Conservation (phyloP, 2,329 filamentous ascomycete species). For the Phoma sp. region DNA sequence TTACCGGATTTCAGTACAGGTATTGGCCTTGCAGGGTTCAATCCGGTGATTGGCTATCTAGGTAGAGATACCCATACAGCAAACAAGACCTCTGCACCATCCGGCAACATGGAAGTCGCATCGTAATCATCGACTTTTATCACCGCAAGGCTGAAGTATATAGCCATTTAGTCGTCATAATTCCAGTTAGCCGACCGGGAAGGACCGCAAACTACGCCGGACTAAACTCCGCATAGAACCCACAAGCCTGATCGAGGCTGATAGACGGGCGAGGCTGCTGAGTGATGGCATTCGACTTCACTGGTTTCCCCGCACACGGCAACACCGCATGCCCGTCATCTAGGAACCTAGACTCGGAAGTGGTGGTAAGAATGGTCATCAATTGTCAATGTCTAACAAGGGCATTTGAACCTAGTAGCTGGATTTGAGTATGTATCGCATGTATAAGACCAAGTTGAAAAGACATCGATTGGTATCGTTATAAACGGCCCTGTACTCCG, state of each 20-base stretch:
- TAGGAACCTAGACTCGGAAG: background rate
- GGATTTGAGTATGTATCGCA: background rate
- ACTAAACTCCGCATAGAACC: conserved; percentile 8
- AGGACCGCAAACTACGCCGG: conserved; percentile 9
- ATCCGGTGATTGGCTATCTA: background rate
- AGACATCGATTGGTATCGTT: background rate
- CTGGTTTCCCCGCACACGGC: conserved; percentile 11
- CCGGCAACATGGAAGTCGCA: background rate
- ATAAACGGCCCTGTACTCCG: background rate
- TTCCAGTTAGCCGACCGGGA: conserved; percentile 1
- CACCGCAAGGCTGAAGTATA: background rate
- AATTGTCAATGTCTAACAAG: background rate
- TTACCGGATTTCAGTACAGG: too few relatives aligned
- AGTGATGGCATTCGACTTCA: conserved; percentile 6
- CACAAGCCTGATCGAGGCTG: conserved; percentile 11
- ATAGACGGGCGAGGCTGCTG: conserved; percentile 5
- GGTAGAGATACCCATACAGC: too few relatives aligned
- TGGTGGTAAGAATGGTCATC: background rate
- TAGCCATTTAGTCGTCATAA: background rate
- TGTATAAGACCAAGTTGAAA: background rate
- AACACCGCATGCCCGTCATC: background rate
- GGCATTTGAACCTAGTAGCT: background rate
- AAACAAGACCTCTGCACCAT: background rate
- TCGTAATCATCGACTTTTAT: background rate
- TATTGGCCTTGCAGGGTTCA: background rate